Evolutionary conservation across 768 basidiomycete species (phyloP).

Genomic region (Suillus paluster): DNA sequence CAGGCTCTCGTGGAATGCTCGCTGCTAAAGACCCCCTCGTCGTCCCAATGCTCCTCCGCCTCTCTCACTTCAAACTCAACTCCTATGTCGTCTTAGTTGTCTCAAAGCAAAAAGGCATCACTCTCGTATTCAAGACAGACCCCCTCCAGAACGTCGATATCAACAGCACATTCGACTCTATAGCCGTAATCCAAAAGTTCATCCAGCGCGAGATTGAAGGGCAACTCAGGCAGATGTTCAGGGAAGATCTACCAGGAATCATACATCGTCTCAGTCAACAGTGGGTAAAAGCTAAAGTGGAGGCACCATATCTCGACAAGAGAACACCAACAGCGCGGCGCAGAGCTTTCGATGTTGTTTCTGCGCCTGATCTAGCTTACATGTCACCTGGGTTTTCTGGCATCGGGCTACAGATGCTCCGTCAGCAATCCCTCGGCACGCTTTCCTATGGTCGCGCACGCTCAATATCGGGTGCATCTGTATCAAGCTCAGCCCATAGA

Average conservation of each 20-base stretch:
- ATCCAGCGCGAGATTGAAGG: slow-evolving; percentile 98
- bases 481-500: slow-evolving; percentile 35
- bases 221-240: slow-evolving; percentile 96
- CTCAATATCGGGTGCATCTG: slow-evolving; percentile 47
- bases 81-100: slow-evolving; percentile 98
- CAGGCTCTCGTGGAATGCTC: slow-evolving; percentile 84
- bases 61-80: slow-evolving; percentile 92
- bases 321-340: slow-evolving; percentile 42
- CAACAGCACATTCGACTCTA: slow-evolving; percentile 96
- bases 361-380: slow-evolving; percentile 45
- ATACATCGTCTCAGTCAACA: slow-evolving; percentile 95
- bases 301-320: slow-evolving; percentile 82
- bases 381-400: slow-evolving; percentile 21
- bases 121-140: slow-evolving; percentile 99
- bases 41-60: slow-evolving; percentile 96
- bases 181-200: slow-evolving; percentile 96
- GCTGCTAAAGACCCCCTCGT: slow-evolving; percentile 94
- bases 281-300: slow-evolving; percentile 94
- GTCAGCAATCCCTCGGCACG: slow-evolving; percentile 26
- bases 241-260: slow-evolving; percentile 95
- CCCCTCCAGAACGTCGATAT: slow-evolving; percentile 98
- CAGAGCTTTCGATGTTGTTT: slow-evolving; percentile 42
- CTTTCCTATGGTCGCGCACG: slow-evolving; percentile 36
- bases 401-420: slow-evolving; percentile 25
- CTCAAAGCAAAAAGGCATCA: slow-evolving; percentile 97